These are phyloP conservation scores for Tuber borchii DNA, from an alignment of 495 filamentous ascomycete species.

Conservation along the genomic window DNA sequence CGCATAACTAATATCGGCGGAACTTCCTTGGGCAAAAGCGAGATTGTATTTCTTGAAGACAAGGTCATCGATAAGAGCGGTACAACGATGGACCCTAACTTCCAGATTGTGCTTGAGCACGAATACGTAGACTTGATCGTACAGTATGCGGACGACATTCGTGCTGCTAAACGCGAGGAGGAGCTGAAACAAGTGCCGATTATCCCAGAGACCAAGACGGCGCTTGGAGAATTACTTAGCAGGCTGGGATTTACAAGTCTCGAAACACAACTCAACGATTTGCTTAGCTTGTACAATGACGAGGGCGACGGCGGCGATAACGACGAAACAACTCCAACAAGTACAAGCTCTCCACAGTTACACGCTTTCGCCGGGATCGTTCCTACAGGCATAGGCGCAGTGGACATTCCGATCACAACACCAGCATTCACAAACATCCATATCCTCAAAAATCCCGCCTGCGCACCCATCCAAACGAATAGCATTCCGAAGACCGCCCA, in stretches of 20 bases:
- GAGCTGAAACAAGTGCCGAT: slow-evolving; percentile 10
- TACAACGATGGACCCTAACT: slow-evolving; percentile 59
- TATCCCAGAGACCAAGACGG: slow-evolving; percentile 23
- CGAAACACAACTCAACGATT: slow-evolving; percentile 37
- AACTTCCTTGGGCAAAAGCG: slow-evolving; percentile 76
- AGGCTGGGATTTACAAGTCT: slow-evolving; percentile 24
- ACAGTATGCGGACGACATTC: slow-evolving; percentile 27
- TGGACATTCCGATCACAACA: slow-evolving; percentile 47
- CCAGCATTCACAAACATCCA: slow-evolving; percentile 51
- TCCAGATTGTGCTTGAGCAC: slow-evolving; percentile 21
- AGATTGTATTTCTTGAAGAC: slow-evolving; percentile 75
- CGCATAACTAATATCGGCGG: slow-evolving; percentile 72
- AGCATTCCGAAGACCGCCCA: slow-evolving; percentile 51
- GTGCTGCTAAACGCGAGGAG: slow-evolving; percentile 18
- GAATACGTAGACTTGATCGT: slow-evolving; percentile 37
- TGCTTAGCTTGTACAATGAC: slow-evolving; percentile 25
- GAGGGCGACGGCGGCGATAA: slow-evolving; percentile 4
- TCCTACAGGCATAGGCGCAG: slow-evolving; percentile 49
- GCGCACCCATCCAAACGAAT: slow-evolving; percentile 54
- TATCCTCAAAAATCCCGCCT: slow-evolving; percentile 63
- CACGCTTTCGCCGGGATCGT: slow-evolving; percentile 48
- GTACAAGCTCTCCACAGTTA: slow-evolving; percentile 21
- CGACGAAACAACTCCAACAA: slow-evolving; percentile 28
- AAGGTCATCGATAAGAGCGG: slow-evolving; percentile 59
- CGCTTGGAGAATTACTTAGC: slow-evolving; percentile 28